Base-by-base conservation (phyloP, 2,329 filamentous ascomycete species). In the Ascochyta pisi region DNA sequence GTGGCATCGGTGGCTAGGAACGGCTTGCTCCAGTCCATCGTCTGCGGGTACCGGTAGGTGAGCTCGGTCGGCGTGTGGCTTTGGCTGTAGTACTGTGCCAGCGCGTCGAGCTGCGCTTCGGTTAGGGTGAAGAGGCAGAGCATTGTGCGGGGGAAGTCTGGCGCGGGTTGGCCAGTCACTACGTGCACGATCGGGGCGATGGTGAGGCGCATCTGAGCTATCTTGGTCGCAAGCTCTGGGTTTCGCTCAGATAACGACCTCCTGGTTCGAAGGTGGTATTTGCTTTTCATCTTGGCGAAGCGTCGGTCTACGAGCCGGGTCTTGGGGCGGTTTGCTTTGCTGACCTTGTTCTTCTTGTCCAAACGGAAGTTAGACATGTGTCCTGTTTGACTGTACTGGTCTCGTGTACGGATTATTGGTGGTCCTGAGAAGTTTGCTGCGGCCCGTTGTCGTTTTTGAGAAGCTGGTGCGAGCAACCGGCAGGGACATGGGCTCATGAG, bases 21-120 rank as follows among this genome's bases (percentile, higher is more conserved):
- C 0, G 76, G 75, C 45, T 71, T 68, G 58, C 76, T 72, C 89
- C 89, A 92, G 49, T 79, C 74, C 68, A 92, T 83, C n/a, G 84
- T 86, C 62, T 85, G 86, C 0, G 89, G 89, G 71, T 92, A 92
- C 57, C 83, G 79, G 45, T 72, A 62, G 4, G 60, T 64, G 10
- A 65, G 48, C 6, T 2, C 83, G 82, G 78, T 80, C 85, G n/a
- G 72, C 69, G 84, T 85, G 0, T 82, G 84, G 54, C 82, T 82
- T 77, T 92, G 89, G 77, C 90, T 87, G 78, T 92, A 92, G 76
- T 89, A 91, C 62, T 82, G 78, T 3, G 89, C 89, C 37, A 92
- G 82, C 50, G 79, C 78, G 76, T 92, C 89, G 50, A 91, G 85
- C 75, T 92, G 82, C 27, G 76, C 76, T 71, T 90, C 87, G 15